phyloP scores from a whole-genome alignment of 257 asterid genomes.

The Solanum tarijense region DNA sequence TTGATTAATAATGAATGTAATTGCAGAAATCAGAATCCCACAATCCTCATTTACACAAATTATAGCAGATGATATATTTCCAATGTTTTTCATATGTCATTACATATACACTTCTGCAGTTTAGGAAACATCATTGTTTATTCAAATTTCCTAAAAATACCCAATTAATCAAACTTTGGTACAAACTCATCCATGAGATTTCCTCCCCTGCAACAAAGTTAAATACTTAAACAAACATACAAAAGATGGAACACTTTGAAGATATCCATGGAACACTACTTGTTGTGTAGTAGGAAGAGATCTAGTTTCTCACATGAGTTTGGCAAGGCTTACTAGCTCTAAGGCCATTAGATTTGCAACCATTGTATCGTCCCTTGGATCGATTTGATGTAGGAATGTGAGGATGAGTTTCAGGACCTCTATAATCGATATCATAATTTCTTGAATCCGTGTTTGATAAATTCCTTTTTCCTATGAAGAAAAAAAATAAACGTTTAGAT shows the following conservation, averaged over 20 bases:
- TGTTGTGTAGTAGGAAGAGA: neutral
- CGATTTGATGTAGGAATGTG: conserved; percentile 29
- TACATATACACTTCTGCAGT: neutral
- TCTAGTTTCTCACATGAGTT: conserved; percentile 9
- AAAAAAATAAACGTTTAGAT: neutral
- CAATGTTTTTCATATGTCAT: neutral
- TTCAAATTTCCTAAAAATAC: neutral
- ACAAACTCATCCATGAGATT: neutral
- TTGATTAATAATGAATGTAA: neutral
- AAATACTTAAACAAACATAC: neutral
- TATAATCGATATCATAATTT: conserved; percentile 31
- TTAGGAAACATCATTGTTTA: neutral
- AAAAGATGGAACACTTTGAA: neutral
- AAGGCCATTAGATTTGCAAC: conserved; percentile 10
- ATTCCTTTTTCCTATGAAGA: conserved; percentile 15
- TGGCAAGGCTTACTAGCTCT: neutral
- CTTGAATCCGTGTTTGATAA: conserved; percentile 13
- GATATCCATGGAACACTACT: neutral
- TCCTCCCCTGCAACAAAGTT: neutral
- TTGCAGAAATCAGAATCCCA: neutral
- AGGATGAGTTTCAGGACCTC: conserved; percentile 45
- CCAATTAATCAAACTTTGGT: neutral
- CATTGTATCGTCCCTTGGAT: conserved; percentile 14
- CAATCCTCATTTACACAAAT: neutral
- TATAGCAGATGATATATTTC: neutral